Evolutionary conservation across 1,139 yeast genomes (phyloP), one percentile per base, ranked within the genome.

Genomic region (Nakaseomyces kungkrabaensis): DNA sequence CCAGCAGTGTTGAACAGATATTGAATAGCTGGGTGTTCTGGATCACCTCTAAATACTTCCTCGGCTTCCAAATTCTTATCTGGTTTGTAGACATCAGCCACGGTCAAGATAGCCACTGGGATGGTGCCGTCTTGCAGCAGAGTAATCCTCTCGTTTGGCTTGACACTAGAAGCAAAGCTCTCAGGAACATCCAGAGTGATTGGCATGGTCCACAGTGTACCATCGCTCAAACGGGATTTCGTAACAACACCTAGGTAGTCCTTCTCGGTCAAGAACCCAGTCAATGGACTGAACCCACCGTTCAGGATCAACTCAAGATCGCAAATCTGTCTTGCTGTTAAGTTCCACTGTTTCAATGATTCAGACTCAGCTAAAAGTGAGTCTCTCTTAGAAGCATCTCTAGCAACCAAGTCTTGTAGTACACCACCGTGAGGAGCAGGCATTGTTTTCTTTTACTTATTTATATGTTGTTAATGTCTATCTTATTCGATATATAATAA

Each of bases 281-380:
- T 79, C 59, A 90, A 76, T 44, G 97, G 97, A 45, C 96, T 87
- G 67, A 90, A 90, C 5, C 97, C 97, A 68, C 97, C 97, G 61
- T 85, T 85, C 57, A 90, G 73, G 63, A 90, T 86, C 68, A 90
- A 77, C 71, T 90, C 97, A 65, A 90, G 73, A 69, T 90, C 97
- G 70, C 97, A 90, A 53, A 90, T 75, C 68, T 90, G 97, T 68
- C 97, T 84, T 56, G 82, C 92, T 27, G 95, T 83, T 59, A 90
- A 75, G 25, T 50, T 51, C 65, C 61, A 62, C 52, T 85, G 69
- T 17, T 51, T 40, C 13, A 49, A 49, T 11, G 73, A 75, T 46
- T 72, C 71, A 27, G 82, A 72, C 69, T 88, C 94, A 36, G 73
- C 63, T 47, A 82, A 63, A 48, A 90, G 75, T 50, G 76, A 72